Evolutionary conservation across 1,284 basidiomycete genomes (phyloP).

Genomic region (Fomitopsis pinicola): DNA sequence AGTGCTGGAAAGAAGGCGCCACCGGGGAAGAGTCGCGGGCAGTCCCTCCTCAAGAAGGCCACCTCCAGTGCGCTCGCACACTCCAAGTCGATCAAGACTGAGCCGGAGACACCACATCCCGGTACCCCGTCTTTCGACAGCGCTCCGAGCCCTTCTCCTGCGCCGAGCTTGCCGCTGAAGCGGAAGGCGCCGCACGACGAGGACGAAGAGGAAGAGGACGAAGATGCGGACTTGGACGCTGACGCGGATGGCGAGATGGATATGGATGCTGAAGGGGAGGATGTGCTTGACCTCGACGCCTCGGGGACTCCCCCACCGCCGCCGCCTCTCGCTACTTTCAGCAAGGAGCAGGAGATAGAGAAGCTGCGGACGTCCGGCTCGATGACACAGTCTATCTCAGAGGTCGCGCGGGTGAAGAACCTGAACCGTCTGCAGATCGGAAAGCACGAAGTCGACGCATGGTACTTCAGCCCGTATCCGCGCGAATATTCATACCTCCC

Average conservation of each 20-base stretch:
- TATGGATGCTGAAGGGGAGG: slow-evolving; percentile 47
- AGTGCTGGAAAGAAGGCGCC: slow-evolving; percentile 45
- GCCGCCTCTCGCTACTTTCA: slow-evolving; percentile 56
- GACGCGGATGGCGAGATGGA: slow-evolving; percentile 53
- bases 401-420: slow-evolving; percentile 98
- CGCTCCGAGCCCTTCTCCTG: slow-evolving; percentile 48
- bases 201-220: slow-evolving; percentile 42
- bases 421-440: slow-evolving; percentile 96
- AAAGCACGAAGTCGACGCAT: slow-evolving; percentile 93
- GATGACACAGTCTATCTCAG: slow-evolving; percentile 98
- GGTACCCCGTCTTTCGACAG: slow-evolving; percentile 33
- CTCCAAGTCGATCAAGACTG: slow-evolving; percentile 18
- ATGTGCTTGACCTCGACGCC: slow-evolving; percentile 35
- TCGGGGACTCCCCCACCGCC: slow-evolving; percentile 35
- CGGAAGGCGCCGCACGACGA: slow-evolving; percentile 59
- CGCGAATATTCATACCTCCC: slow-evolving; percentile 97
- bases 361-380: slow-evolving; percentile 96
- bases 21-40: slow-evolving; percentile 46
- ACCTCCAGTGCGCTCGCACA: slow-evolving; percentile 25
- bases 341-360: slow-evolving; percentile 98
- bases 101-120: slow-evolving; percentile 20
- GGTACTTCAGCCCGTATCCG: slow-evolving; percentile 99
- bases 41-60: slow-evolving; percentile 32
- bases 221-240: slow-evolving; percentile 57
- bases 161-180: slow-evolving; percentile 54